These are phyloP conservation scores for Oenanthe javanica DNA, from an alignment of 140 eudicot species.

Conservation along the genomic window DNA sequence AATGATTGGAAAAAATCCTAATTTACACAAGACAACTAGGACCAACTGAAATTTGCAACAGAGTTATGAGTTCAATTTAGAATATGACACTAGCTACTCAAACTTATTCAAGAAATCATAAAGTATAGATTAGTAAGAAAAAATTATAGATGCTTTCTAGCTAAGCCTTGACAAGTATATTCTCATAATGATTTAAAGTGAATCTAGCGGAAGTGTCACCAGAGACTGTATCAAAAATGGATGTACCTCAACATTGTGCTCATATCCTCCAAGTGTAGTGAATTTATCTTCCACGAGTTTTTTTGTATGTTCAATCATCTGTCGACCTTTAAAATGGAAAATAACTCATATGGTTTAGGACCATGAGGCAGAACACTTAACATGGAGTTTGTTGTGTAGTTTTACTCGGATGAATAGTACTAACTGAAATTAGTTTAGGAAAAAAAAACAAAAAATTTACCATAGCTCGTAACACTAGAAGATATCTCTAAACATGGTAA, in stretches of 20 bases:
- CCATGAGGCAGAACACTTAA: not conserved
- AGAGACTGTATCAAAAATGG: not conserved
- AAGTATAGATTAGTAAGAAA: not conserved
- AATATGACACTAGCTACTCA: not conserved
- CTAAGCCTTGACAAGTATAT: not conserved
- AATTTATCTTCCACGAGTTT: conserved; percentile 92
- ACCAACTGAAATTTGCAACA: not conserved
- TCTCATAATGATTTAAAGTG: not conserved
- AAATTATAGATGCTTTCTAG: not conserved
- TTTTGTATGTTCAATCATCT: conserved; percentile 97
- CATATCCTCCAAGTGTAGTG: conserved; percentile 60
- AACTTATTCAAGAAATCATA: not conserved
- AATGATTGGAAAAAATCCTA: not conserved
- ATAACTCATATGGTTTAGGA: conserved; percentile 9
- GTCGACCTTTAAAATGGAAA: conserved; percentile 63
- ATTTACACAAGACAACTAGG: not conserved
- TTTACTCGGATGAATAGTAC: not conserved
- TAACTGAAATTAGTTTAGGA: not conserved
- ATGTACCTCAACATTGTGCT: conserved; percentile 91
- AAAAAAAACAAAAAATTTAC: conserved; percentile 27
- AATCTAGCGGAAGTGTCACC: not conserved
- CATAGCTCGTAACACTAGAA: conserved; percentile 99
- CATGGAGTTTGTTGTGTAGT: conserved; percentile 12
- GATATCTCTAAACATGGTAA: conserved; percentile 97
- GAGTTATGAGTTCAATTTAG: not conserved